Conservation (phyloP, 768 basidiomycete genomes). For the Strobilomyces echinocephalus region DNA sequence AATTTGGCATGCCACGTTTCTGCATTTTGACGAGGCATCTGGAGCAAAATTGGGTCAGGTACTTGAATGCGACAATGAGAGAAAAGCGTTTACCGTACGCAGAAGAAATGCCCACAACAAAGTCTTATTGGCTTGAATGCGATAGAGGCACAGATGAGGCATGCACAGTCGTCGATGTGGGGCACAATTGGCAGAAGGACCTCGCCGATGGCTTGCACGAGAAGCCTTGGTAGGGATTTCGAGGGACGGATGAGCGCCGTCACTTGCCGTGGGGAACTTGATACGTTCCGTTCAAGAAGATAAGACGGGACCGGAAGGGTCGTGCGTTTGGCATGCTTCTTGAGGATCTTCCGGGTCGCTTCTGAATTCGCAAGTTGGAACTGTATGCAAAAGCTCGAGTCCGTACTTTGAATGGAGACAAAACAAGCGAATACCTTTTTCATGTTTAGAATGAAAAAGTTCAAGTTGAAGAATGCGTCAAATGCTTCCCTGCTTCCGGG, state of each 20-base stretch:
- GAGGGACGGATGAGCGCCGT: constrained; percentile 14
- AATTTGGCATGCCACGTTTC: constrained; percentile 65
- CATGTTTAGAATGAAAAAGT: constrained; percentile 71
- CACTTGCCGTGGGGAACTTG: constrained; percentile 28
- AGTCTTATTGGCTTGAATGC: constrained; percentile 92
- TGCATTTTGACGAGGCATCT: constrained; percentile 89
- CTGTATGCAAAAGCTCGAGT: constrained; percentile 30
- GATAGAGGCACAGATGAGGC: constrained; percentile 82
- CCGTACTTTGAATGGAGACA: not conserved
- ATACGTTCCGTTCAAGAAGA: constrained; percentile 18
- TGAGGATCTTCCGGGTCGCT: constrained; percentile 88
- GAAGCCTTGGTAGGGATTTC: constrained; percentile 51
- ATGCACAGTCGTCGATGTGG: constrained; percentile 78
- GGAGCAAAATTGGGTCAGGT: not conserved
- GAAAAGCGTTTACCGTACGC: constrained; percentile 45
- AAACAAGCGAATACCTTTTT: constrained; percentile 53
- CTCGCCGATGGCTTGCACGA: constrained; percentile 80
- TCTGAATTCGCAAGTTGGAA: constrained; percentile 83
- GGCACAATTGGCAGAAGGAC: constrained; percentile 79
- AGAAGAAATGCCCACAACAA: constrained; percentile 74
- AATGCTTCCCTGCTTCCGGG: constrained; percentile 56
- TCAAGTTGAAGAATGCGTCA: constrained; percentile 69
- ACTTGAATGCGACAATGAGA: not conserved
- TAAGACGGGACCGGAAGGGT: constrained; percentile 59
- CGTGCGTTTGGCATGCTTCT: constrained; percentile 91